Evolutionary conservation across 2,329 filamentous ascomycete genomes (phyloP).

Genomic region (Trichoderma sp.): DNA sequence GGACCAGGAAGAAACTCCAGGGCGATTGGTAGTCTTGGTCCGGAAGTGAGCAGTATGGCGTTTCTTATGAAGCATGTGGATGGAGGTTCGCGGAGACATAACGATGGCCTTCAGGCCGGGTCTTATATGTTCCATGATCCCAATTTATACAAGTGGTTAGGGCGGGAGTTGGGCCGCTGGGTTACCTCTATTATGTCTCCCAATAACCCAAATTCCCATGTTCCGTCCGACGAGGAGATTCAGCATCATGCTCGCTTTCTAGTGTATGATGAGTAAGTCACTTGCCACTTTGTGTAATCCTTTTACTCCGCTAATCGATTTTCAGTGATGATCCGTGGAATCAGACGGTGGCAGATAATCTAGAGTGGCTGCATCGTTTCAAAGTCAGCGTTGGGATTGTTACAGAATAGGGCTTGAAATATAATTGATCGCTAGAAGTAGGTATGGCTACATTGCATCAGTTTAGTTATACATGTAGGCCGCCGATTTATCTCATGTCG

Average conservation of each 20-base stretch:
- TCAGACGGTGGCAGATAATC: not conserved
- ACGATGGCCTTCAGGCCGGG: not conserved
- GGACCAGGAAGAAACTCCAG: too few species aligned
- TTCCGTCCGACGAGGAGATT: not conserved
- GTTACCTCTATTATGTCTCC: not conserved
- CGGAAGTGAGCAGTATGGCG: too few species aligned
- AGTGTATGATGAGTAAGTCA: not conserved
- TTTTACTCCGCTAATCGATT: not conserved
- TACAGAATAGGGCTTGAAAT: not conserved
- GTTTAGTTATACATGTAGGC: not conserved
- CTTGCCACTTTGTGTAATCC: not conserved
- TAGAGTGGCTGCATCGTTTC: not conserved
- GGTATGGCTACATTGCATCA: not conserved
- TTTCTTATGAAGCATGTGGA: not conserved
- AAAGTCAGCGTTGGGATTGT: not conserved
- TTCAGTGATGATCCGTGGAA: not conserved
- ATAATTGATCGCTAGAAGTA: not conserved
- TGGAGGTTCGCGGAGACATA: not conserved
- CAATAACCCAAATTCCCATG: not conserved
- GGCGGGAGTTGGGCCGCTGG: not conserved
- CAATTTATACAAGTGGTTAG: not conserved
- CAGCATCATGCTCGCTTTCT: not conserved
- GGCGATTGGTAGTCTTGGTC: too few species aligned
- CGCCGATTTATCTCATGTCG: not conserved
- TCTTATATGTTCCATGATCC: not conserved